Evolutionary conservation across 331 rosid species (phyloP).

Genomic region (Rosa hybrid): DNA sequence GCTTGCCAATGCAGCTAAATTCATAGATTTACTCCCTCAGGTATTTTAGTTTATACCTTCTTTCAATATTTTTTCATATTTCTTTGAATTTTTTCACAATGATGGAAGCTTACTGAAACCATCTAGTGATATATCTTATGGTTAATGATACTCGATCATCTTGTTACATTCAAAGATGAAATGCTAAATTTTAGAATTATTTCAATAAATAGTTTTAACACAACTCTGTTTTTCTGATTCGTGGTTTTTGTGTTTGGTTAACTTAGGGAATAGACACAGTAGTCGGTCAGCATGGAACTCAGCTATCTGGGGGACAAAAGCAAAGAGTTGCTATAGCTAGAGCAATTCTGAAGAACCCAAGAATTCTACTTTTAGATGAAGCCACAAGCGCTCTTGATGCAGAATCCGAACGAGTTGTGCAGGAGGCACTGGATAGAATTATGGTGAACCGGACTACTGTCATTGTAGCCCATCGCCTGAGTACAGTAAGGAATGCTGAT

Average conservation of each 20-base stretch:
- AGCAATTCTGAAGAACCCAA: slow-evolving; percentile 71
- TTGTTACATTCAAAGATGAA: background rate
- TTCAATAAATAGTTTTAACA: background rate
- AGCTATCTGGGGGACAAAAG: slow-evolving; percentile 89
- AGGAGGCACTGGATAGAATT: slow-evolving; percentile 68
- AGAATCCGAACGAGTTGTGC: slow-evolving; percentile 76
- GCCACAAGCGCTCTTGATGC: slow-evolving; percentile 89
- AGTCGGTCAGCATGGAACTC: slow-evolving; percentile 88
- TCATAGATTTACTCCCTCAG: slow-evolving; percentile 73
- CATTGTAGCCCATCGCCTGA: slow-evolving; percentile 80
- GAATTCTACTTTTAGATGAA: slow-evolving; percentile 78
- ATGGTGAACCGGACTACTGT: slow-evolving; percentile 69
- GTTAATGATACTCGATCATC: no score
- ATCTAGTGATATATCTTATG: no score
- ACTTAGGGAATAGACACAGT: slow-evolving; percentile 71
- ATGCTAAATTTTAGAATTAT: background rate
- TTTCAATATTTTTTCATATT: background rate
- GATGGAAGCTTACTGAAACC: background rate
- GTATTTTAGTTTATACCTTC: slow-evolving; percentile 24
- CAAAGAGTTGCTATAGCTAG: slow-evolving; percentile 84
- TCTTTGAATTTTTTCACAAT: background rate
- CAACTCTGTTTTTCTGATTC: background rate
- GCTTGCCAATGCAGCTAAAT: slow-evolving; percentile 76
- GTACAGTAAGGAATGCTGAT: slow-evolving; percentile 71
- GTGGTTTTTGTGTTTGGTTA: background rate